phyloP scores from a whole-genome alignment of 2,329 filamentous ascomycete genomes.

The Aspergillus quadricinctus region DNA sequence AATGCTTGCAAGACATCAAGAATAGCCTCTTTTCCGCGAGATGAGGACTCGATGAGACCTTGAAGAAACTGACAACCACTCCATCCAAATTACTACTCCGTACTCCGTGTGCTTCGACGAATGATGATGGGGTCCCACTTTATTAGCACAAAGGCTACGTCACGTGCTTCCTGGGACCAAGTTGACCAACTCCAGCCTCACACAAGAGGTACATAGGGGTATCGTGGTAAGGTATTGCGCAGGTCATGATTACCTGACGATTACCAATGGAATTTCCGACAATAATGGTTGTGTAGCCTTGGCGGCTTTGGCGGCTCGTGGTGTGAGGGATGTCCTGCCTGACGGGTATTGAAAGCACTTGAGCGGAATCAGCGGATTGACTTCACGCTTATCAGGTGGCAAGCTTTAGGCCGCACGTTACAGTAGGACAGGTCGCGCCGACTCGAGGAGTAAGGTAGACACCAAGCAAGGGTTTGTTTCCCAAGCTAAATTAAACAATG shows the following conservation, averaged over 20 bases:
- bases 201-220: background rate
- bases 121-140: background rate
- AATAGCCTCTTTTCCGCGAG: background rate
- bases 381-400: background rate
- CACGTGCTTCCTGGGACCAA: background rate
- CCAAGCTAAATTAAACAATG: background rate
- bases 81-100: too few species aligned
- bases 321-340: conserved; percentile 6
- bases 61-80: background rate
- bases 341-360: background rate
- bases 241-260: background rate
- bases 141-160: background rate
- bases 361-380: conserved; percentile 3
- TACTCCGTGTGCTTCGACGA: background rate
- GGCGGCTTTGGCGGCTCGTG: conserved; percentile 10
- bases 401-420: background rate
- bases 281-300: conserved; percentile 3
- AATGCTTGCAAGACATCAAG: background rate
- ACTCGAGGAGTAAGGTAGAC: background rate
- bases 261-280: background rate
- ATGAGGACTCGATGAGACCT: background rate
- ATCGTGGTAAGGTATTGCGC: background rate
- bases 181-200: background rate
- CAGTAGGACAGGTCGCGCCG: background rate
- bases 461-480: background rate